Base-by-base conservation (phyloP, 768 basidiomycete genomes). In the Crucibulum laeve region DNA sequence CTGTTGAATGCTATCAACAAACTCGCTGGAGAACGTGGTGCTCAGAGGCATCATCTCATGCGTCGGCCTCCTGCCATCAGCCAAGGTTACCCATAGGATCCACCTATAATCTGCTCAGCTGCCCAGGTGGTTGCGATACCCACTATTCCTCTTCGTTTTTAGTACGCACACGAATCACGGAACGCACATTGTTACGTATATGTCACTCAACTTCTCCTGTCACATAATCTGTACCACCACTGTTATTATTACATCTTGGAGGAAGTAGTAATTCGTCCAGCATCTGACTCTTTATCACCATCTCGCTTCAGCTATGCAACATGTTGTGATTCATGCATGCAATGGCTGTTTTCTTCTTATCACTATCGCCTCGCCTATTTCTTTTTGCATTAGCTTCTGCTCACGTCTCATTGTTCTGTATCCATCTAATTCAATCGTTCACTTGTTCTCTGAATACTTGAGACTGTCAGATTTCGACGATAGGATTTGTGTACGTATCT, bases 1-100 rank as follows among this genome's bases (percentile, higher is more conserved):
- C 74, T 91, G 5, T 62, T 89, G 47, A 90, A 90, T 45, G 79
- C 87, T 13, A 91, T 91, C 57, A 83, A 83, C 56, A 86, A 86
- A 61, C 77, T 90, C 37, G 87, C 84, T 11, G 74, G 80, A 45
- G 84, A 87, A 58, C 77, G 80, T 8, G 68, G 65, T 18, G 59
- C 62, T 4, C 63, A 67, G 11, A 70, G 68, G 43, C 62, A 66
- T 23, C 63, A 61, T 40, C 65, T 62, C 40, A 50, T 65, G n/a
- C 47, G 65, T 24, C 53, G 64, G 2, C 62, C 63, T 15, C 55
- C 58, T 21, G 56, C 57, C 4, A 58, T 65, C 22, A 53, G 54
- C 21, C 52, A 53, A 45, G 52, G 32, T 11, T 58, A 48, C 24
- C 21, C 36, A 28, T 42, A 42, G 26, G n/a, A 40, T 18, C 19